A percentile compares a stretch with the other conserved stretches of the same genome.
phyloP scores from a whole-genome alignment of 768 basidiomycete genomes.

The Pulveroboletus sp. region DNA sequence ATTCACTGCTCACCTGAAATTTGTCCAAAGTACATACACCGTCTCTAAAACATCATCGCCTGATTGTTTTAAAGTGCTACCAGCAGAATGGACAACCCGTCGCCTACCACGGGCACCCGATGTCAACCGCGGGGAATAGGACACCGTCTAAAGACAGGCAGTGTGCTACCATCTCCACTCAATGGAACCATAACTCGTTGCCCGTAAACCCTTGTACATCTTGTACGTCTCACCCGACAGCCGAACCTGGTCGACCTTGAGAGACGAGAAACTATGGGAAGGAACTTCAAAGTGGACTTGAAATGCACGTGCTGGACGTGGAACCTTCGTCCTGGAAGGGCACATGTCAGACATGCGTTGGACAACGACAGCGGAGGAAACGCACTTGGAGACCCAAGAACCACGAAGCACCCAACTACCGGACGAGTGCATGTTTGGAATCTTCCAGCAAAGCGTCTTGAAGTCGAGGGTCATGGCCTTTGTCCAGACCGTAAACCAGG shows the following conservation, averaged over 20 bases:
- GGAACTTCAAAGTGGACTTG: constrained; percentile 69
- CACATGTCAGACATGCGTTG: not conserved
- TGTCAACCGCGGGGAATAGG: no score
- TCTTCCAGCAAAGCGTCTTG: constrained; percentile 79
- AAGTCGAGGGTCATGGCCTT: not conserved
- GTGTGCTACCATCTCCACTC: constrained; percentile 31
- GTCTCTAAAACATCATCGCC: constrained; percentile 2
- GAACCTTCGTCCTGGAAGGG: constrained; percentile 34
- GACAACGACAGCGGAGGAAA: constrained; percentile 3
- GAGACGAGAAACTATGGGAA: constrained; percentile 65
- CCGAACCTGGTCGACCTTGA: constrained; percentile 84
- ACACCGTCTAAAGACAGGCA: not conserved
- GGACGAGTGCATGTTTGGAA: constrained; percentile 61
- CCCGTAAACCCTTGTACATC: constrained; percentile 87
- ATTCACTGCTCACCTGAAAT: constrained; percentile 22
- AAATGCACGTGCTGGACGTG: constrained; percentile 71
- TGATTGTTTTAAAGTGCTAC: not conserved
- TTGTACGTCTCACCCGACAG: constrained; percentile 79
- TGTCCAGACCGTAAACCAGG: not conserved
- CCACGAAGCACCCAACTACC: constrained; percentile 72
- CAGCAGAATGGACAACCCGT: not conserved
- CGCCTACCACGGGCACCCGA: no score
- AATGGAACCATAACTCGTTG: constrained; percentile 34
- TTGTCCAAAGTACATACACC: constrained; percentile 12
- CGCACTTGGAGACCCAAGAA: constrained; percentile 66